Percentiles rank a stretch among this genome's conserved stretches.
These are phyloP conservation scores for Penicillium griseofulvum DNA, from an alignment of 2,329 filamentous ascomycete genomes.

Conservation along the genomic window DNA sequence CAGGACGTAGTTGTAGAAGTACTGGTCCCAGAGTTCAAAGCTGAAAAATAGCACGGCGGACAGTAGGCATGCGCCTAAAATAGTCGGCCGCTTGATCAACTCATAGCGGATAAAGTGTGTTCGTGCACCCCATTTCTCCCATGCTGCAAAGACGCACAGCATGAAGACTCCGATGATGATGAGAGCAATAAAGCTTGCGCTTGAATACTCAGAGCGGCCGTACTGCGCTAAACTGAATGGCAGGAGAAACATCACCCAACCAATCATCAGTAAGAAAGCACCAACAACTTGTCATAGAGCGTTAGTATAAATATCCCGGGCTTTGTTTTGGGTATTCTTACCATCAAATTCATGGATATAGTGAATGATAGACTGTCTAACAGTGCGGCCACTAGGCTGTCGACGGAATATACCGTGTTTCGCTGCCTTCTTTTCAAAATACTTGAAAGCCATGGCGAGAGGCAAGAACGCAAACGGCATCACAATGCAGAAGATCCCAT, in stretches of 20 bases:
- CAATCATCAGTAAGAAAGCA: conserved; percentile 52
- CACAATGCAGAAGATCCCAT: conserved; percentile 61
- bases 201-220: conserved; percentile 43
- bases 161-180: conserved; percentile 54
- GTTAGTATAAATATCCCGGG: conserved; percentile 34
- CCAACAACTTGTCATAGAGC: conserved; percentile 18
- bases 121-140: conserved; percentile 54
- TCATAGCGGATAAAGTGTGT: conserved; percentile 56
- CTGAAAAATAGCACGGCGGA: conserved; percentile 49
- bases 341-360: conserved; percentile 64
- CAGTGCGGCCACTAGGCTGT: conserved; percentile 46
- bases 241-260: conserved; percentile 63
- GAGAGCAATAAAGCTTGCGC: conserved; percentile 51
- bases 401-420: conserved; percentile 53
- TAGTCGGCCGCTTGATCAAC: conserved; percentile 50
- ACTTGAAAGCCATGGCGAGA: conserved; percentile 53
- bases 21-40: conserved; percentile 55
- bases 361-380: conserved; percentile 48
- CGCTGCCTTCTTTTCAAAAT: conserved; percentile 58
- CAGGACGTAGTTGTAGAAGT: conserved; percentile 55
- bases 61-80: conserved; percentile 53
- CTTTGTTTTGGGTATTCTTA: conserved; percentile 48
- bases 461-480: conserved; percentile 57
- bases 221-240: conserved; percentile 59
- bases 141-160: conserved; percentile 54